Conservation (phyloP, 1,284 basidiomycete species). For the Afroboletus lepidellus region DNA sequence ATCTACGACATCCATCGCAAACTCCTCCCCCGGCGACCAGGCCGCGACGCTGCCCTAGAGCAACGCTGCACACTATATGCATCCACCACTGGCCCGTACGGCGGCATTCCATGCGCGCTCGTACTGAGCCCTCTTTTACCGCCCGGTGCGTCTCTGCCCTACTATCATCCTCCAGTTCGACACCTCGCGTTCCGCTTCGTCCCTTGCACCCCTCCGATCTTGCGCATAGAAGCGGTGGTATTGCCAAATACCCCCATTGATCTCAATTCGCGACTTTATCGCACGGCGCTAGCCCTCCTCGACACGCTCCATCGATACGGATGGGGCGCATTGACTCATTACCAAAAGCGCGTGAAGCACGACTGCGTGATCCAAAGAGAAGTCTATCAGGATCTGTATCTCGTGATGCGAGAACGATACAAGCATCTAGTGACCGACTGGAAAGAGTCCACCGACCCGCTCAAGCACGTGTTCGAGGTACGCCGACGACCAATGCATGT, state of each 20-base stretch:
- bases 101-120: conserved; percentile 42
- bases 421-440: conserved; percentile 74
- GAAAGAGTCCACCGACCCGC: conserved; percentile 77
- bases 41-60: conserved; percentile 64
- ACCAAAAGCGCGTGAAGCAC: conserved; percentile 85
- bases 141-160: conserved; percentile 53
- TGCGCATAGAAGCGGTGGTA: conserved; percentile 59
- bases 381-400: conserved; percentile 87
- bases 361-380: conserved; percentile 79
- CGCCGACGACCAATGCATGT: background rate
- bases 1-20: conserved; percentile 55
- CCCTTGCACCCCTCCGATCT: conserved; percentile 17
- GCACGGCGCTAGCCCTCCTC: conserved; percentile 79
- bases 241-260: conserved; percentile 51
- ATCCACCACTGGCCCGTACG: conserved; percentile 17
- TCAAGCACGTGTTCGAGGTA: conserved; percentile 87
- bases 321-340: conserved; percentile 77
- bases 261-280: conserved; percentile 63
- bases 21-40: conserved; percentile 71
- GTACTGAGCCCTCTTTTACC: conserved; percentile 62
- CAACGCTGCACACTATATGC: conserved; percentile 73
- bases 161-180: conserved; percentile 75
- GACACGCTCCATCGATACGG: conserved; percentile 84
- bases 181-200: conserved; percentile 75
- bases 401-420: conserved; percentile 81